A percentile compares a stretch with the other conserved stretches of the same genome.
Conservation (phyloP, 495 filamentous ascomycete genomes). For the Delitschia confertaspora region DNA sequence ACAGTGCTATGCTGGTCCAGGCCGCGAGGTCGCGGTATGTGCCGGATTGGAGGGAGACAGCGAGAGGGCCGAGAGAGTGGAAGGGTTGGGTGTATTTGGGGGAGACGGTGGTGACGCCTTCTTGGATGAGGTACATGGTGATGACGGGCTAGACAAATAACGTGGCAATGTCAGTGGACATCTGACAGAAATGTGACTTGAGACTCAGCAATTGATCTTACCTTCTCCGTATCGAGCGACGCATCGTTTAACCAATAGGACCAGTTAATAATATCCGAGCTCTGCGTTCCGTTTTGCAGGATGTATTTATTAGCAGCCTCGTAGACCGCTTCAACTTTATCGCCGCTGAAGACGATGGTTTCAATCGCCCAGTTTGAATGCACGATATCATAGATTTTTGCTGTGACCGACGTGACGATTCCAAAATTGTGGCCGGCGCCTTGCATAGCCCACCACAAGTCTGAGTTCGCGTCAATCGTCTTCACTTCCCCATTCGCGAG, state of each 20-base stretch:
- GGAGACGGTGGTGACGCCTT: conserved; percentile 40
- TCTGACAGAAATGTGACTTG: not conserved
- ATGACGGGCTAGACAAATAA: conserved; percentile 42
- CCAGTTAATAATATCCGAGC: conserved; percentile 42
- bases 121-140: conserved; percentile 43
- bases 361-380: conserved; percentile 36
- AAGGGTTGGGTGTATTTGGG: conserved; percentile 40
- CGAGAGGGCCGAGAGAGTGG: conserved; percentile 39
- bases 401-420: conserved; percentile 35
- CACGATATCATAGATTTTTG: not conserved
- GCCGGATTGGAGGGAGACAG: conserved; percentile 30
- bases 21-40: conserved; percentile 40
- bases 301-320: conserved; percentile 40
- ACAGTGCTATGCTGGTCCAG: conserved; percentile 37
- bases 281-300: conserved; percentile 36
- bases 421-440: conserved; percentile 35
- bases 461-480: not conserved
- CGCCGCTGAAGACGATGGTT: conserved; percentile 41
- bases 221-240: conserved; percentile 1
- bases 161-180: too few relatives aligned
- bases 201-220: not conserved
- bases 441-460: conserved; percentile 10
- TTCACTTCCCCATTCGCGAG: conserved; percentile 6
- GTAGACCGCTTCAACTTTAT: conserved; percentile 45
- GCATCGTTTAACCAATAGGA: conserved; percentile 41